These are phyloP conservation scores for Stagonosporopsis rhizophila DNA, from an alignment of 2,329 filamentous ascomycete genomes.

Conservation along the genomic window DNA sequence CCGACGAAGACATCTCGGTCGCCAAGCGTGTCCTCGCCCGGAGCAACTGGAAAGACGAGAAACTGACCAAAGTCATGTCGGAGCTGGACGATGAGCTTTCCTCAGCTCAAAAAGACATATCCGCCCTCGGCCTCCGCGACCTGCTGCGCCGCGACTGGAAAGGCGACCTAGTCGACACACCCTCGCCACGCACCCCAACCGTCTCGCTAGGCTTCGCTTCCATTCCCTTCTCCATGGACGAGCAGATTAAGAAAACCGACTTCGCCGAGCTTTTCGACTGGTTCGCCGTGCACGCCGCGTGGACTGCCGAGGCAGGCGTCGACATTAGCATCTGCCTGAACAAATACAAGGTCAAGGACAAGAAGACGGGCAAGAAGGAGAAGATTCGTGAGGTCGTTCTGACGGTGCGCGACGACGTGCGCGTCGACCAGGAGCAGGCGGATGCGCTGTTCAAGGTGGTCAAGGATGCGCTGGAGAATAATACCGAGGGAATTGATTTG, in stretches of 20 bases:
- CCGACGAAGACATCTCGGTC: conserved; percentile 49
- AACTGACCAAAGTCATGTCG: conserved; percentile 53
- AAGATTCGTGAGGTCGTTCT: conserved; percentile 58
- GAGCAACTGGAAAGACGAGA: conserved; percentile 52
- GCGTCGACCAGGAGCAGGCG: conserved; percentile 54
- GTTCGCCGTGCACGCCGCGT: conserved; percentile 58
- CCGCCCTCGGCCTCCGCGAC: conserved; percentile 52
- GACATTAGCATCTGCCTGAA: conserved; percentile 56
- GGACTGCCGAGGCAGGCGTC: conserved; percentile 55
- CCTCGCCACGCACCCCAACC: conserved; percentile 55
- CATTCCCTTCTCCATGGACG: conserved; percentile 56
- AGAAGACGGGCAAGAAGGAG: conserved; percentile 51
- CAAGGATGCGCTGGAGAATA: conserved; percentile 52
- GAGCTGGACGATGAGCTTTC: conserved; percentile 51
- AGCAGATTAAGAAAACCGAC: conserved; percentile 56
- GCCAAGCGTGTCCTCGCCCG: conserved; percentile 51
- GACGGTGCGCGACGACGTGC: conserved; percentile 54
- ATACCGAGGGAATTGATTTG: conserved; percentile 47
- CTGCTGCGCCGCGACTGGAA: conserved; percentile 58
- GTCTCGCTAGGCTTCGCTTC: conserved; percentile 57
- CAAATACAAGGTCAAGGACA: conserved; percentile 54
- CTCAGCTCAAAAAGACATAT: conserved; percentile 54
- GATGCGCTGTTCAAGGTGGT: conserved; percentile 53
- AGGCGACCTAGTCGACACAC: conserved; percentile 56
- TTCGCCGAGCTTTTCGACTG: conserved; percentile 58